Evolutionary conservation across 169 alveolate genomes (phyloP).

Genomic region (Eimeria acervulina): DNA sequence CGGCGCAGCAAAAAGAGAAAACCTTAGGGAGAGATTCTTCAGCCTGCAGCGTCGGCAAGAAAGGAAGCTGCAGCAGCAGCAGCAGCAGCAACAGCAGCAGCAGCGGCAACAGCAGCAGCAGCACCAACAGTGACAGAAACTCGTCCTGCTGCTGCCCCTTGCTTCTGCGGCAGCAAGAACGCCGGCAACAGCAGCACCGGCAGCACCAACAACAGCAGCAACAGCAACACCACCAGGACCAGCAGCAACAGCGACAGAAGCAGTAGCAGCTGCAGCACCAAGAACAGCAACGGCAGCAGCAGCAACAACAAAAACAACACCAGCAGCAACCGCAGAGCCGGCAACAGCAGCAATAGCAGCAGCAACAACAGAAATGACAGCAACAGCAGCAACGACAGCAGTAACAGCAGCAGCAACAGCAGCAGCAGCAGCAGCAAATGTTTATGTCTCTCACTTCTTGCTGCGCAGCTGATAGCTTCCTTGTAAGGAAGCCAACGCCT

Average conservation of each 20-base stretch:
- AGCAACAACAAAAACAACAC: not conserved
- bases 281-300: not conserved
- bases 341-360: constrained; percentile 17
- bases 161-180: not conserved
- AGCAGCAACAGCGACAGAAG: not conserved
- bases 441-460: too few species aligned
- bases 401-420: not conserved
- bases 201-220: constrained; percentile 29
- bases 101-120: constrained; percentile 26
- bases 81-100: constrained; percentile 20
- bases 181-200: not conserved
- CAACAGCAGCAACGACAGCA: constrained; percentile 6
- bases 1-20: not conserved
- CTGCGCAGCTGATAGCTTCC: not conserved
- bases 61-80: not conserved
- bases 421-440: too few species aligned
- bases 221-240: not conserved
- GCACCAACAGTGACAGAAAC: not conserved
- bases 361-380: not conserved
- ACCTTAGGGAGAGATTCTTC: not conserved
- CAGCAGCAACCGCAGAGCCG: not conserved
- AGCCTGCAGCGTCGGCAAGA: not conserved
- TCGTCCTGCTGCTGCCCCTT: too few species aligned
- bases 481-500: not conserved
- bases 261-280: constrained; percentile 31